Conservation (phyloP, 306 rosid genomes). For the Adenanthera pavonina region DNA sequence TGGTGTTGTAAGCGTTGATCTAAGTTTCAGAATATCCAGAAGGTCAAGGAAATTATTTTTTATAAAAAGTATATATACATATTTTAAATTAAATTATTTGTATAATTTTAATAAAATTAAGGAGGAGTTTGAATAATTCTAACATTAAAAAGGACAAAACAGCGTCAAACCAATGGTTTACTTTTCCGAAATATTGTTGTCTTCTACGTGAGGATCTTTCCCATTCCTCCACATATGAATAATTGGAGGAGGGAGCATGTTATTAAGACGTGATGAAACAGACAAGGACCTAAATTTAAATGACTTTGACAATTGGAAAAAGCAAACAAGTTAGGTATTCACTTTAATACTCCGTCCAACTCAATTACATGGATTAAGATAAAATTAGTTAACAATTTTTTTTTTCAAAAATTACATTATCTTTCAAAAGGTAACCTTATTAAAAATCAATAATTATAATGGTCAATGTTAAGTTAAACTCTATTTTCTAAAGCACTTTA, state of each 20-base stretch:
- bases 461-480: no score
- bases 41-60: no score
- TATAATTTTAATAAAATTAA: neutral
- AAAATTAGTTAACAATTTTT: no score
- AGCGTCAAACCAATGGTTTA: neutral
- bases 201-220: neutral
- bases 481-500: no score
- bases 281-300: neutral
- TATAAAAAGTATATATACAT: no score
- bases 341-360: neutral
- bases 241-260: neutral
- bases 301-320: neutral
- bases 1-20: no score
- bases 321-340: constrained; percentile 16
- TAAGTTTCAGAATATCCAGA: no score
- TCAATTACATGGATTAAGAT: no score
- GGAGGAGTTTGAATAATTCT: neutral
- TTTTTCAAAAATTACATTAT: no score
- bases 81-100: no score
- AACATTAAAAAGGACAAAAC: neutral
- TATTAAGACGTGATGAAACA: neutral
- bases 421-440: no score
- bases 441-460: neutral
- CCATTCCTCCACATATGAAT: neutral
- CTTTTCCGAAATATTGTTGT: neutral